phyloP scores from a whole-genome alignment of 805 yeast genomes.

The Lachancea fermentati region DNA sequence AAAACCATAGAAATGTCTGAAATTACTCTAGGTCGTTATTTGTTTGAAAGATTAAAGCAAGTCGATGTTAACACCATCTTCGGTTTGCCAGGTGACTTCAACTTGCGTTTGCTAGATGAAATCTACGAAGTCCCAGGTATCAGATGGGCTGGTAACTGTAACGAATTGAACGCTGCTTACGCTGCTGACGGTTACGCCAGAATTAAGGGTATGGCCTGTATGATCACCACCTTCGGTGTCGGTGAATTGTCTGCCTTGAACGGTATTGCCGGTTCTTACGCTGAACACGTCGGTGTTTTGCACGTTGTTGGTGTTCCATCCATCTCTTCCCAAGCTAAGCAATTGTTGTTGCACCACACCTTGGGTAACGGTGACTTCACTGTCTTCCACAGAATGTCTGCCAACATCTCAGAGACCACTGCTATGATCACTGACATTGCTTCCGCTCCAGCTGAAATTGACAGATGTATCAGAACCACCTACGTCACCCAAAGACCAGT shows the following conservation, averaged over 20 bases:
- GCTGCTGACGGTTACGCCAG: constrained; percentile 88
- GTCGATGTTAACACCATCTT: constrained; percentile 64
- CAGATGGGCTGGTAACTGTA: constrained; percentile 89
- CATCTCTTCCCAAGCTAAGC: constrained; percentile 63
- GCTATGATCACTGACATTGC: constrained; percentile 57
- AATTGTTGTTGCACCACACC: constrained; percentile 73
- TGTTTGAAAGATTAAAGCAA: constrained; percentile 75
- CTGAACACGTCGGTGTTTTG: constrained; percentile 81
- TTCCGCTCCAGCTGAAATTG: constrained; percentile 66
- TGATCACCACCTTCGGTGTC: constrained; percentile 85
- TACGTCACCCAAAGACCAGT: constrained; percentile 73
- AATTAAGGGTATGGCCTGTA: constrained; percentile 66
- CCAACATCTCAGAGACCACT: constrained; percentile 61
- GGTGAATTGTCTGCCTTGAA: constrained; percentile 82
- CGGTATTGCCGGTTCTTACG: constrained; percentile 84
- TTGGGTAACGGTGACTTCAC: constrained; percentile 79
- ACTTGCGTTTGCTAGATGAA: constrained; percentile 64
- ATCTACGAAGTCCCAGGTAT: constrained; percentile 68
- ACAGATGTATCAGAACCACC: constrained; percentile 68
- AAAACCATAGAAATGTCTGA: constrained; percentile 29
- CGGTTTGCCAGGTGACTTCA: constrained; percentile 82
- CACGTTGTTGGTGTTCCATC: constrained; percentile 88
- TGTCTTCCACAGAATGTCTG: constrained; percentile 74
- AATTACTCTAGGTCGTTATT: constrained; percentile 67
- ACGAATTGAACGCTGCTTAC: constrained; percentile 83